Evolutionary conservation across 2,329 filamentous ascomycete genomes (phyloP), one percentile per base, ranked within the genome.

Genomic region (Cercospora sp.): DNA sequence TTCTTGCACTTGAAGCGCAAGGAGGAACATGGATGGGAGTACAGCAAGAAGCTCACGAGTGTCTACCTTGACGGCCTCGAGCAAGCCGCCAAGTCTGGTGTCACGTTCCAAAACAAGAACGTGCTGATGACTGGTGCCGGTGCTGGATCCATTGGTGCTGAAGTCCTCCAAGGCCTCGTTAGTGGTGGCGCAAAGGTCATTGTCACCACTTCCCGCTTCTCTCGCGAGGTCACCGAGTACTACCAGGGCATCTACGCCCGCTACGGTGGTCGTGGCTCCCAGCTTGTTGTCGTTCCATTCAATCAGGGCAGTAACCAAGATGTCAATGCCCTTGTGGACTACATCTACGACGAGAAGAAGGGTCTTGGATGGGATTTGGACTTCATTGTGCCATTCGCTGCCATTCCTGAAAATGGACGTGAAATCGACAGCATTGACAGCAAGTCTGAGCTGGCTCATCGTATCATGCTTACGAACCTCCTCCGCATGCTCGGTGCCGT

Each of bases 221-320:
- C 95, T 16, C 92, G 93, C 57, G 91, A 97, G 80, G 95, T 99
- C 66, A 99, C 95, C 5, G 95, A 99, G 83, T 99, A 98, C 84
- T 99, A 99, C 83, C 95, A 99, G 82, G 90, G 93, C 66, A 98
- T 99, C 91, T 99, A 99, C 81, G 91, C 94, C 71, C 91, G 94
- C 69, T 97, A 91, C 76, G 95, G 95, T 76, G 92, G 93, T 69
- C 91, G 93, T 72, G 95, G 95, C 72, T 98, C 95, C 67, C 94
- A 98, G 83, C 90, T 99, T 65, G 93, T 99, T 48, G 95, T 99
- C 65, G 96, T 98, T 65, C 95, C 96, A 60, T 99, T 99, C 88
- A 99, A 99, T 82, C 94, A 97, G 81, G 95, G 94, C 72, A 98
- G 94, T 84, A 96, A 97, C 84, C 94, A 98, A 80, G 95, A 99